Evolutionary conservation across 495 filamentous ascomycete genomes (phyloP).

Genomic region (Jackrogersella minutella): DNA sequence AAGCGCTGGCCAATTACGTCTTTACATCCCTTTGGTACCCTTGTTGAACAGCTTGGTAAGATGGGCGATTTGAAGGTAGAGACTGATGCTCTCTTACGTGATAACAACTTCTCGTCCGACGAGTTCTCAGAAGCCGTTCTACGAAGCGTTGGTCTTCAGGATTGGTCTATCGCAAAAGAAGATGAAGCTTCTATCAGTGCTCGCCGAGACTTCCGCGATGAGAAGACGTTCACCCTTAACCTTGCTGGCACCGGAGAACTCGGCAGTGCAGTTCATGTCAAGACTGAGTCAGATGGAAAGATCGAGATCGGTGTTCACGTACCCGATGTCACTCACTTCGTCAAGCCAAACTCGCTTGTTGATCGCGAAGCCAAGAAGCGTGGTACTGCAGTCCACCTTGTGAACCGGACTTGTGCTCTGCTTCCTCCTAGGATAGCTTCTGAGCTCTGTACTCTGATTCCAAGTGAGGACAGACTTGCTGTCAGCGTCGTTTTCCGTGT

Average conservation of each 20-base stretch:
- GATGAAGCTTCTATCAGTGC: constrained; percentile 75
- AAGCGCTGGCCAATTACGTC: constrained; percentile 99
- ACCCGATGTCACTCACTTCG: constrained; percentile 94
- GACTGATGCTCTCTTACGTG: constrained; percentile 93
- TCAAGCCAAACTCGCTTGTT: constrained; percentile 94
- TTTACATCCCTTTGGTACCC: constrained; percentile 95
- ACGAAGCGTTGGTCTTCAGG: constrained; percentile 88
- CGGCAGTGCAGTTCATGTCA: constrained; percentile 91
- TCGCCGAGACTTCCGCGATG: constrained; percentile 89
- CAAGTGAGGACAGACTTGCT: constrained; percentile 86
- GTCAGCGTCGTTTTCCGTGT: constrained; percentile 92
- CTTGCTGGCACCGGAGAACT: constrained; percentile 83
- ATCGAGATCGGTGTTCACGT: constrained; percentile 97
- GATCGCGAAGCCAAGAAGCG: constrained; percentile 98
- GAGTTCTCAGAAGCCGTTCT: constrained; percentile 97
- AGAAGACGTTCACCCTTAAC: constrained; percentile 92
- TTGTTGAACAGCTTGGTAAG: constrained; percentile 95
- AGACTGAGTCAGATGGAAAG: constrained; percentile 78
- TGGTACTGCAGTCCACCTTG: constrained; percentile 91
- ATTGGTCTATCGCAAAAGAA: constrained; percentile 87
- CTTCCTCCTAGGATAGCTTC: constrained; percentile 83
- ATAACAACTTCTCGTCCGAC: constrained; percentile 98
- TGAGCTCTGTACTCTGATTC: constrained; percentile 86
- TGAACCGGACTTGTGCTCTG: constrained; percentile 90
- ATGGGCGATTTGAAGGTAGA: constrained; percentile 98